These are phyloP conservation scores for Nakaseomyces uthaithaninus DNA, from an alignment of 1,139 yeast species.

Conservation along the genomic window DNA sequence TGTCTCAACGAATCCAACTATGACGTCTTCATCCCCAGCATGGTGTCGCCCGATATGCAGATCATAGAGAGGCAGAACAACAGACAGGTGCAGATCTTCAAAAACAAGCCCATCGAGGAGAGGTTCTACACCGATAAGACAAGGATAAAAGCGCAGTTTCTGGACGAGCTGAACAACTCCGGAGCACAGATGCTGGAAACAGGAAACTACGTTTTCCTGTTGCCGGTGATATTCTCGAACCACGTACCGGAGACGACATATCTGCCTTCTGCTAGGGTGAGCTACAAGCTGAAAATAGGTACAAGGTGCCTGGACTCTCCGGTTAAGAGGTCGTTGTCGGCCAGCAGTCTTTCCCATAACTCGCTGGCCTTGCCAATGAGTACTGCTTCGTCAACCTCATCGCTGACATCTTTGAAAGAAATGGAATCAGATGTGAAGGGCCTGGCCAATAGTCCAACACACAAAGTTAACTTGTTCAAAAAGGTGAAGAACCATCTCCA, in stretches of 20 bases:
- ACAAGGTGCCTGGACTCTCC: conserved; percentile 10
- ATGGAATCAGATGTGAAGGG: conserved; percentile 9
- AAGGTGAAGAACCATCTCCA: conserved; percentile 23
- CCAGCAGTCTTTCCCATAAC: conserved; percentile 3
- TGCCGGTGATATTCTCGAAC: conserved; percentile 65
- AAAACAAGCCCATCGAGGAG: conserved; percentile 15
- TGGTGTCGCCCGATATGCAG: conserved; percentile 24
- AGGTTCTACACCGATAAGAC: conserved; percentile 20
- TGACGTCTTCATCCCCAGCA: conserved; percentile 39
- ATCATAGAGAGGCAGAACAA: conserved; percentile 22
- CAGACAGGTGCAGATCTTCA: conserved; percentile 15
- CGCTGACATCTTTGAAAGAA: conserved; percentile 10
- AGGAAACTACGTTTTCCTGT: conserved; percentile 71
- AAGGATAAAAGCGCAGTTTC: conserved; percentile 14
- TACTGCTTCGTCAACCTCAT: conserved; percentile 4
- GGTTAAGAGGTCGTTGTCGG: neutral
- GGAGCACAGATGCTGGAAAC: conserved; percentile 31
- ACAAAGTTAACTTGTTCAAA: conserved; percentile 16
- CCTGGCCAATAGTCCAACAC: conserved; percentile 8
- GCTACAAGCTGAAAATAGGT: conserved; percentile 25
- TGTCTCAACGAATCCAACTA: conserved; percentile 38
- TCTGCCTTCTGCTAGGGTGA: conserved; percentile 40
- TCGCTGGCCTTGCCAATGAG: conserved; percentile 3
- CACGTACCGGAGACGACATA: conserved; percentile 62
- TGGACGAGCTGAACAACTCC: conserved; percentile 12